These are phyloP conservation scores for Mortierella polycephala DNA, from an alignment of 371 early-diverging fungal species.

Conservation along the genomic window DNA sequence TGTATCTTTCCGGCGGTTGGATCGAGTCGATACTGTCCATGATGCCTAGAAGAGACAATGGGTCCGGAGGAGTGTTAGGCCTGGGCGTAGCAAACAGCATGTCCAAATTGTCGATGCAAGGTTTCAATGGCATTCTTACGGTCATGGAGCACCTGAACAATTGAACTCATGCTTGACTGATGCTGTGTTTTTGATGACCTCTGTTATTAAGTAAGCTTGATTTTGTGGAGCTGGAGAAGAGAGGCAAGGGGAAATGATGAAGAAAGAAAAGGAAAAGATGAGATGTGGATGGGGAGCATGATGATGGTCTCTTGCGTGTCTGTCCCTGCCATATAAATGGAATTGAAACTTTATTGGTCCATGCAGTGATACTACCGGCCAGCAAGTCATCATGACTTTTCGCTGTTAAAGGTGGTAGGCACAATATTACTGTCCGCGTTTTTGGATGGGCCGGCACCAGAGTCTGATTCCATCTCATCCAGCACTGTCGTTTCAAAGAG, in stretches of 20 bases:
- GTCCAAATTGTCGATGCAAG: no score
- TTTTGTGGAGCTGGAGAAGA: neutral
- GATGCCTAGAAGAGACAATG: constrained; percentile 62
- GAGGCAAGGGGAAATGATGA: neutral
- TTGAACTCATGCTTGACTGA: constrained; percentile 16
- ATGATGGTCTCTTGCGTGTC: no score
- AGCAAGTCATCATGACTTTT: no score
- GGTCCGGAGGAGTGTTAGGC: neutral
- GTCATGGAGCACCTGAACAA: constrained; percentile 34
- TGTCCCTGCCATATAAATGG: neutral
- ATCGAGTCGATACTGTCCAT: constrained; percentile 76
- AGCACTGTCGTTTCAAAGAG: constrained; percentile 21
- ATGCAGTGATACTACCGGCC: neutral
- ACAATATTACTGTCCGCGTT: no score
- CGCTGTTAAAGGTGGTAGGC: no score
- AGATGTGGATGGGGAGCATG: neutral
- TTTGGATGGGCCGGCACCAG: no score
- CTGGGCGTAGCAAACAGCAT: neutral
- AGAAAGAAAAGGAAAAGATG: neutral
- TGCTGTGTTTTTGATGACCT: neutral
- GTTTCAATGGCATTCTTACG: constrained; percentile 14
- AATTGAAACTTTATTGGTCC: neutral
- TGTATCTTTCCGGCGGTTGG: constrained; percentile 81
- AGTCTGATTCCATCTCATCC: constrained; percentile 6
- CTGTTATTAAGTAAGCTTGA: neutral